Evolutionary conservation across 495 filamentous ascomycete species (phyloP), one percentile per base, ranked within the genome.

Genomic region (Annulohypoxylon stygium): DNA sequence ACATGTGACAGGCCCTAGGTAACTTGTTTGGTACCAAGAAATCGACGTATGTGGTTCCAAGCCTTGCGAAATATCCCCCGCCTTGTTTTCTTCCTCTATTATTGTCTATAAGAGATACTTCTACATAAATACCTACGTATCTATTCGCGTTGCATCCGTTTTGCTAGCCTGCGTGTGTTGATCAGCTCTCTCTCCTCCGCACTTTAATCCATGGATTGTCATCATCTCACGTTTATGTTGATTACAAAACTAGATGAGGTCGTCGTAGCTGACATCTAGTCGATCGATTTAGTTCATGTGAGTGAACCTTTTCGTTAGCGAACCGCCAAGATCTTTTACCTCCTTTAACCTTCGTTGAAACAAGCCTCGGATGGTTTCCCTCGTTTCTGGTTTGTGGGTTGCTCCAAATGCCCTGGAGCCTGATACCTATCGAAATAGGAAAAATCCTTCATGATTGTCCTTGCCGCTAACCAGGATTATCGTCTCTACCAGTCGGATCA

Each of bases 291-390:
- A 51, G 61, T 50, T 60, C 57, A 33, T 62, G 65, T 62, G 71
- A 74, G 71, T 66, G 66, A 66, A 60, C 30, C 30, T 30, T 30
- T 68, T 73, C 16, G 34, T 58, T 54, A 65, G 50, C 61, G 61
- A 55, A 14, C n/a, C 55, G 20, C 69, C 25, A 33, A 54, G 50
- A 54, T 54, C 30, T 48, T 62, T 14, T 57, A 64, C 45, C 51
- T 73, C 43, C n/a, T 47, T 47, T 12, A 7, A 47, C n/a, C n/a
- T 47, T 47, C 16, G 18, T 47, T 36, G 48, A 61, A 57, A 71
- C 55, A 33, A 33, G 45, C 55, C 16, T 54, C 26, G 10, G 34
- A 30, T 65, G 20, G 51, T 45, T 37, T 45, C n/a, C 43, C 43
- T 47, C n/a, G 43, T 47, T 47, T 45, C 41, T 45, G 41, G 41